Evolutionary conservation across 2,329 filamentous ascomycete genomes (phyloP), one percentile per base, ranked within the genome.

Genomic region (Exophiala dermatitidis): DNA sequence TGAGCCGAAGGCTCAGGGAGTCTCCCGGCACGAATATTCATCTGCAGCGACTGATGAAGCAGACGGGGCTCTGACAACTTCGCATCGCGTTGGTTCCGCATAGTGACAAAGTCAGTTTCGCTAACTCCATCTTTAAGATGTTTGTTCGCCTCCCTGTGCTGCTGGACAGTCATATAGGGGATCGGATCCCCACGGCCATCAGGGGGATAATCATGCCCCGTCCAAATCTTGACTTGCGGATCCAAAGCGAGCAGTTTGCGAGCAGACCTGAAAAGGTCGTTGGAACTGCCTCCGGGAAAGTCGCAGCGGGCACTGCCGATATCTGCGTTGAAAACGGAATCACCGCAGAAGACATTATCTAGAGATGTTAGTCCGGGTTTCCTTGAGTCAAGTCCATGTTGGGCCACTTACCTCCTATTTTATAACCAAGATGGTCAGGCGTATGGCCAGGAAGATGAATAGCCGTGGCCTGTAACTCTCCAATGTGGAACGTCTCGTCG

Each of bases 401-500:
- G 19, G 19, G 19, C 19, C 19, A 19, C 19, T 69, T 68, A n/a
- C 64, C 64, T 62, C 78, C 80, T 52, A 84, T 76, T 36, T 68
- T 68, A 58, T 85, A 85, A 0, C 82, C 81, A 6, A 84, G 59
- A 53, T 84, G 80, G 59, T 84, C 82, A 0, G 81, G 80, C 0
- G 81, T 84, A 59, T 84, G 81, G 0, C 81, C 81, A 0, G 82
- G 81, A 0, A 85, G 72, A 60, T 84, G 79, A 0, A 83, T 65
- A 1, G 74, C 80, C 4, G 65, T 69, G 2, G 68, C 78, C 1
- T 59, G 63, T 10, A 84, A 30, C 0, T 64, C 50, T 0, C 82
- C 81, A 46, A 85, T 71, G 0, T 58, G 31, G 54, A 84, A 82
- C 0, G 52, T 61, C 53, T 83, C 78, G 34, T 81, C 74, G 36